Evolutionary conservation across 345 rosid genomes (phyloP).

Genomic region (Ceriops tagal): DNA sequence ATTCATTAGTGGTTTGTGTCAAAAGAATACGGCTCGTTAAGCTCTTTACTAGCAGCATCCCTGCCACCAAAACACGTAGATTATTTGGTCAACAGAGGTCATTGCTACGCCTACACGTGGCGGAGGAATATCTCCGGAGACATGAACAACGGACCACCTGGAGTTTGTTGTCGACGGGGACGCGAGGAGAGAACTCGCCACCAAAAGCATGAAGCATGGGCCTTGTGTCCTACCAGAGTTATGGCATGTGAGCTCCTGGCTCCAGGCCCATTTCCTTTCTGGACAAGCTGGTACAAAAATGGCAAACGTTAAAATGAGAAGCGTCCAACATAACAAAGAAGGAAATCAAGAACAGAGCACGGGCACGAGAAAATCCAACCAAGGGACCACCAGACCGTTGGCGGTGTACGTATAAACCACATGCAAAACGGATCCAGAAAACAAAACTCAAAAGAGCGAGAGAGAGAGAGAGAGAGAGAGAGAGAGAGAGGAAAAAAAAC

Average conservation of each 20-base stretch:
- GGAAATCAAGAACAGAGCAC: no score
- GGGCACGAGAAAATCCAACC: no score
- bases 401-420: no score
- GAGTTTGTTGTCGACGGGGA: slow-evolving; percentile 80
- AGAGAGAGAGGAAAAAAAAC: no score
- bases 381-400: no score
- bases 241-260: slow-evolving; percentile 95
- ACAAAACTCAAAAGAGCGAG: no score
- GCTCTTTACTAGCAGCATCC: slow-evolving; percentile 59
- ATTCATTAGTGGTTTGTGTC: slow-evolving; percentile 46
- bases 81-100: slow-evolving; percentile 54
- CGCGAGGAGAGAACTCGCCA: slow-evolving; percentile 77
- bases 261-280: slow-evolving; percentile 76
- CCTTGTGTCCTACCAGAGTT: slow-evolving; percentile 55
- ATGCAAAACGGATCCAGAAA: no score
- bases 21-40: slow-evolving; percentile 69
- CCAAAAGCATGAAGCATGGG: slow-evolving; percentile 77
- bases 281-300: slow-evolving; percentile 48
- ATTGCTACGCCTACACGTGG: slow-evolving; percentile 87
- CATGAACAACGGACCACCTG: slow-evolving; percentile 60
- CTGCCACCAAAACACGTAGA: slow-evolving; percentile 87
- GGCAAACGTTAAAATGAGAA: neutral
- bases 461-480: no score
- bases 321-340: no score
- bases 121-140: slow-evolving; percentile 70